phyloP scores from a whole-genome alignment of 2,329 filamentous ascomycete species.

The Paraconiothyrium sp. region DNA sequence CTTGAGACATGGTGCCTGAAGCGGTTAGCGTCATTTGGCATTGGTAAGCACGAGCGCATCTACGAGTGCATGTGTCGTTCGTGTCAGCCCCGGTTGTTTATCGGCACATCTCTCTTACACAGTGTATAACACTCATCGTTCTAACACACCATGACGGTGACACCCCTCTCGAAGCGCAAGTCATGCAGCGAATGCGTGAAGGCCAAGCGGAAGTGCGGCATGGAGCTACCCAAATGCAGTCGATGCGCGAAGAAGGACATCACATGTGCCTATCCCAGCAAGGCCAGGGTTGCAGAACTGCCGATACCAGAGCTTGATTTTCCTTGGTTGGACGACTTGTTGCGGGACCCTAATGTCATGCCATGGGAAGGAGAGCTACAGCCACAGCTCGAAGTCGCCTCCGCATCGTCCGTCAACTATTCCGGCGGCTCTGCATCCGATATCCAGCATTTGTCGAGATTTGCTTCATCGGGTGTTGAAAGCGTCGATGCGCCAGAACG shows the following conservation, averaged over 20 bases:
- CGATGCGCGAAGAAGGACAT: slow-evolving; percentile 21
- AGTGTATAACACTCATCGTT: not conserved
- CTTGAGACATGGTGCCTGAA: too few relatives aligned
- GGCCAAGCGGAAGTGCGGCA: slow-evolving; percentile 27
- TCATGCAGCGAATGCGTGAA: slow-evolving; percentile 26
- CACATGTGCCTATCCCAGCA: slow-evolving; percentile 20
- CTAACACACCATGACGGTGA: not conserved
- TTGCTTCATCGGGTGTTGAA: slow-evolving; percentile 7
- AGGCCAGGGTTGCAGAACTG: not conserved
- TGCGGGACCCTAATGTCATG: slow-evolving; percentile 20
- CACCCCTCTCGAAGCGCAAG: slow-evolving; percentile 20
- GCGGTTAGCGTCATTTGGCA: too few relatives aligned
- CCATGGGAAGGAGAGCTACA: slow-evolving; percentile 26
- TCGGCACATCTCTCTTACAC: not conserved
- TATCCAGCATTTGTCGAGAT: not conserved
- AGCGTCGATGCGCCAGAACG: not conserved
- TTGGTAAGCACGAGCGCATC: too few relatives aligned
- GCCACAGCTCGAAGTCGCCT: slow-evolving; percentile 14
- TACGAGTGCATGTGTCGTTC: not conserved
- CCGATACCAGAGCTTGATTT: slow-evolving; percentile 27
- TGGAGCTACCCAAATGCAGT: slow-evolving; percentile 21
- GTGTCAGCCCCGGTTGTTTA: not conserved
- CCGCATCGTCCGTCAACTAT: slow-evolving; percentile 7
- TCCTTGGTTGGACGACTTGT: slow-evolving; percentile 28
- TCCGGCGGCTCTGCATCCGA: slow-evolving; percentile 8